Base-by-base conservation (phyloP, 495 filamentous ascomycete species). In the Penicillium coprophilum region DNA sequence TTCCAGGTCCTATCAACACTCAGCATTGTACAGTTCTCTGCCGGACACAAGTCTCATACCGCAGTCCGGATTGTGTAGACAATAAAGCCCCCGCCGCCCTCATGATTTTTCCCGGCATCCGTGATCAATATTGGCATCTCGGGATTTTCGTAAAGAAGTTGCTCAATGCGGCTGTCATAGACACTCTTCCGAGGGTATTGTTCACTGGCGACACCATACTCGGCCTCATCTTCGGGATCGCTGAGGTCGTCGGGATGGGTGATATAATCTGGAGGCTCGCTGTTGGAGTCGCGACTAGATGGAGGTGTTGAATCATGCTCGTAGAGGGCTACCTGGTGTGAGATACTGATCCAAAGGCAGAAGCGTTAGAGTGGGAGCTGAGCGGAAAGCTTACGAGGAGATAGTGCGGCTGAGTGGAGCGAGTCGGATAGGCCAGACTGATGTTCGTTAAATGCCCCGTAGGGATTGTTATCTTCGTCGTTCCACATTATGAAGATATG, bases 31-130 rank as follows among this genome's bases (percentile, higher is more conserved):
- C 41, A 9, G 24, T 36, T 53, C n/a, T 30, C 20, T 17, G 13
- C 6, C n/a, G 4, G 23, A 13, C 21, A 31, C 43, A 39, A 39
- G 23, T 53, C 53, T 65, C 87, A 50, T 85, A 97, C 93, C 56
- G 90, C 93, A 10, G 95, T 98, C 58, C 89, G 80, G 58, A 98
- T 96, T 19, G 95, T 97, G 71, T 98, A 98, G 19, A 95, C 92
- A 65, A 97, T 98, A 63, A 87, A 97, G 50, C 89, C 84, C 43
- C 93, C 92, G 46, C 90, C 93, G 38, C 87, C 82, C 69, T 98
- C 94, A 55, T 85, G 78, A 68, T 92, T 97, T 81, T 98, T 98
- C 15, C 95, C 94, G 1, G 95, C 94, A 64, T 96, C 88, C 1
- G 85, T 90, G 58, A 98, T 98, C 56, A 92, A 63, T 53, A 98